A percentile compares a stretch with the other conserved stretches of the same genome.
Conservation (phyloP, 345 rosid species). For the Lumnitzera littorea region DNA sequence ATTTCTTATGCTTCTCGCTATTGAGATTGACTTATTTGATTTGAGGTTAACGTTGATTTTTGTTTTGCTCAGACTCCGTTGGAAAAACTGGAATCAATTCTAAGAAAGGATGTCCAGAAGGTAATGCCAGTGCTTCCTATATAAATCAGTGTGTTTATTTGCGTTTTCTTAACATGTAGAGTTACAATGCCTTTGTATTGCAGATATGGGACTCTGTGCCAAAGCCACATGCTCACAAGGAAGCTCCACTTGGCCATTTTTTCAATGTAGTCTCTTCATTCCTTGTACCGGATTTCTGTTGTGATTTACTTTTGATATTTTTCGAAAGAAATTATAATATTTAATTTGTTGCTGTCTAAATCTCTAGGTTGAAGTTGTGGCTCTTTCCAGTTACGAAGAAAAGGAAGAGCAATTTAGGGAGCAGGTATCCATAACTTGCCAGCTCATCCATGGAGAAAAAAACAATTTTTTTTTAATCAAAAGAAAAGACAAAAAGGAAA, state of each 20-base stretch:
- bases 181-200: slow-evolving; percentile 9
- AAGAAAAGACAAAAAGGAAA: too few relatives aligned
- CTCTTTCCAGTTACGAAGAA: slow-evolving; percentile 96
- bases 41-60: neutral
- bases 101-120: slow-evolving; percentile 98
- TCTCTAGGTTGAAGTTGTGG: slow-evolving; percentile 91
- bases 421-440: slow-evolving; percentile 50
- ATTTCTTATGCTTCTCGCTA: neutral
- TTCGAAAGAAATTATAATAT: neutral
- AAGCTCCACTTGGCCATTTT: slow-evolving; percentile 91
- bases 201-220: slow-evolving; percentile 99
- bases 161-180: neutral
- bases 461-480: too few relatives aligned
- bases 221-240: slow-evolving; percentile 87
- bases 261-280: slow-evolving; percentile 58
- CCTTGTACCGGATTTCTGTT: neutral
- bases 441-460: neutral
- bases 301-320: neutral
- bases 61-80: slow-evolving; percentile 66
- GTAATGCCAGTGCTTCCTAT: slow-evolving; percentile 15
- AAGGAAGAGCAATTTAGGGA: slow-evolving; percentile 93
- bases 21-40: neutral
- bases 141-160: too few relatives aligned
- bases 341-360: neutral
- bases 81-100: slow-evolving; percentile 86